Percentiles rank a stretch among this genome's conserved stretches.
phyloP scores from a whole-genome alignment of 2,329 filamentous ascomycete genomes.

The Acephala macrosclerotiorum region DNA sequence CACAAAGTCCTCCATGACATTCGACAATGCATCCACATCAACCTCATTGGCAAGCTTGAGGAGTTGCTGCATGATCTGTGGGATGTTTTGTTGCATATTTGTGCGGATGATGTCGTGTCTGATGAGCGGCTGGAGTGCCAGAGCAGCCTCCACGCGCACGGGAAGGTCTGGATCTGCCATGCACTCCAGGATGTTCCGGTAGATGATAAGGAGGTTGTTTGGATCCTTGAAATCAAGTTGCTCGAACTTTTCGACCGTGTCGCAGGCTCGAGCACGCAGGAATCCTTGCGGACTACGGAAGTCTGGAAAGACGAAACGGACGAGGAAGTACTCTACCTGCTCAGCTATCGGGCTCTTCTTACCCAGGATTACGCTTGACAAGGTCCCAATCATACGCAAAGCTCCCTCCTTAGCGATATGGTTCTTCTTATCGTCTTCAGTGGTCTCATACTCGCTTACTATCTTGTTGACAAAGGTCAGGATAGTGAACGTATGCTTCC shows the following conservation, averaged over 20 bases:
- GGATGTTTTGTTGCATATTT: conserved; percentile 97
- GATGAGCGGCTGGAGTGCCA: conserved; percentile 94
- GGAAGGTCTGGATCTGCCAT: conserved; percentile 96
- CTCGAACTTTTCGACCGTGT: conserved; percentile 98
- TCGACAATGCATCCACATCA: conserved; percentile 94
- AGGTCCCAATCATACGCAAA: conserved; percentile 93
- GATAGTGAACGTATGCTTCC: conserved; percentile 95
- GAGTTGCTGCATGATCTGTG: conserved; percentile 98
- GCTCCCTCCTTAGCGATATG: conserved; percentile 96
- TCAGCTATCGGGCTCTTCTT: conserved; percentile 99
- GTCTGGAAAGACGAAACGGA: conserved; percentile 97
- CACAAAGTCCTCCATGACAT: conserved; percentile 99
- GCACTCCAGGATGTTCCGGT: conserved; percentile 94
- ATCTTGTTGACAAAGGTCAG: conserved; percentile 94
- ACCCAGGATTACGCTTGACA: conserved; percentile 91
- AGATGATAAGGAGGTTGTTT: conserved; percentile 94
- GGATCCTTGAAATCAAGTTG: conserved; percentile 96
- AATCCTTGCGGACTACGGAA: conserved; percentile 93
- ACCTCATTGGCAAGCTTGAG: conserved; percentile 97
- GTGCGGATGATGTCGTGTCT: conserved; percentile 92
- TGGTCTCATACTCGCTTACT: conserved; percentile 89
- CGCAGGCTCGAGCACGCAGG: conserved; percentile 91
- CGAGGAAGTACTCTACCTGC: conserved; percentile 98
- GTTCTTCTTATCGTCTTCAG: conserved; percentile 88
- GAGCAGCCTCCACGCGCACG: conserved; percentile 90